Base-by-base conservation (phyloP, 192 early-diverging fungal species). In the Mortierella alpina region DNA sequence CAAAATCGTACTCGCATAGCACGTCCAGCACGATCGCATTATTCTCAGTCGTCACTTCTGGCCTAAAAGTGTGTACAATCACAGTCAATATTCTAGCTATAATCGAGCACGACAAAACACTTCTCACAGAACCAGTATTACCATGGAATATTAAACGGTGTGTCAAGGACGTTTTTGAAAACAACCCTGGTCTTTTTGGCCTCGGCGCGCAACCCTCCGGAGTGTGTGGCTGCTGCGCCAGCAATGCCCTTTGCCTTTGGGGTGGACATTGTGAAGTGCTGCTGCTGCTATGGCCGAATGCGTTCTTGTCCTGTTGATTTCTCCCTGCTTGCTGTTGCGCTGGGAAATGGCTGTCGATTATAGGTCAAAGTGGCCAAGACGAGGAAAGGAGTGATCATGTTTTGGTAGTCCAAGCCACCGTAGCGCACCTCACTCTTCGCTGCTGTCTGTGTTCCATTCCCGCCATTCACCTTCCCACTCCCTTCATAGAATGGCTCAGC, bases 111-210 rank as follows among this genome's bases (percentile, higher is more conserved):
- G 20, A 23, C 11, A 47, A 44, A 6, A 49, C 47, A 48, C 7
- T 53, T 42, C 31, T 15, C 15, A 31, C 13, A 39, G 15, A 12
- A 0, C 6, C n/a, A 12, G 0, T 23, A 22, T 41, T 72, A 80
- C 77, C 77, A 80, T 72, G 70, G 54, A 40, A 80, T 72, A 41
- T 72, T 72, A 54, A 68, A 72, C 5, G 77, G 77, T 9, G 70
- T 80, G n/a, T 80, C 70, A 6, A 80, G 66, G 7, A 72, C 66
- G 49, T 72, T 72, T 20, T 72, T 80, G 65, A 68, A 72, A 5
- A 72, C 70, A 40, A 64, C 59, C 49, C 51, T 72, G 0, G 58
- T 72, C 55, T 80, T 80, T 50, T 80, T 80, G 3, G 77, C 77
- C 47, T 80, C 70, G 17, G 64, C 50, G 45, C 77, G 77, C 47